These are phyloP conservation scores for Penicillium dipodomyicola DNA, from an alignment of 495 filamentous ascomycete genomes.

Conservation along the genomic window DNA sequence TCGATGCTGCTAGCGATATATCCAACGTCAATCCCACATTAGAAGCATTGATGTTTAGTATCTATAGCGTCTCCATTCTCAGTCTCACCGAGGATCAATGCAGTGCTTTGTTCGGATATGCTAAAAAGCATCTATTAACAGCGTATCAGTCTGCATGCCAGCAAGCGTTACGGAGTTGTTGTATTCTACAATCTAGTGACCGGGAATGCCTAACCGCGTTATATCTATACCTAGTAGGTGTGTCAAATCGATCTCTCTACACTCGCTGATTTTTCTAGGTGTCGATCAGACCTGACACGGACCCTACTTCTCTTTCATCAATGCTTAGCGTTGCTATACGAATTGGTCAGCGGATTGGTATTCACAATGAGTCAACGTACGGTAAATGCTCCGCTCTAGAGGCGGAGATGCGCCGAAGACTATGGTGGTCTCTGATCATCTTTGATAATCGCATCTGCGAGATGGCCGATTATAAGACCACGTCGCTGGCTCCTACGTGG, in stretches of 20 bases:
- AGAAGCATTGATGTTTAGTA: conserved; percentile 68
- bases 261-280: neutral
- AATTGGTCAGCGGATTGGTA: conserved; percentile 58
- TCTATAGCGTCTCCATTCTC: conserved; percentile 52
- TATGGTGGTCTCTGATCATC: conserved; percentile 71
- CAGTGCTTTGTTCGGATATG: conserved; percentile 44
- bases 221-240: neutral
- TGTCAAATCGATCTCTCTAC: accelerated
- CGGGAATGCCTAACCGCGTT: neutral
- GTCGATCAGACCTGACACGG: neutral
- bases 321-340: conserved; percentile 66
- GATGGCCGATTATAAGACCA: conserved; percentile 62
- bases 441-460: conserved; percentile 64
- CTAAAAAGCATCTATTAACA: conserved; percentile 30
- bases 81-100: conserved; percentile 56
- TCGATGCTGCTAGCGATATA: conserved; percentile 24
- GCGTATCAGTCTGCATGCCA: neutral
- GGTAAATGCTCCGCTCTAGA: conserved; percentile 54
- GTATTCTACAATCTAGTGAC: neutral
- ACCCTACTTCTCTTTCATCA: conserved; percentile 18
- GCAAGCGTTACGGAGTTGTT: neutral
- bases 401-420: conserved; percentile 61
- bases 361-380: conserved; percentile 42
- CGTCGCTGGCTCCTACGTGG: conserved; percentile 40
- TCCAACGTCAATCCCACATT: conserved; percentile 41